These are phyloP conservation scores for Puccinia horiana DNA, from an alignment of 1,284 basidiomycete species.

Conservation along the genomic window DNA sequence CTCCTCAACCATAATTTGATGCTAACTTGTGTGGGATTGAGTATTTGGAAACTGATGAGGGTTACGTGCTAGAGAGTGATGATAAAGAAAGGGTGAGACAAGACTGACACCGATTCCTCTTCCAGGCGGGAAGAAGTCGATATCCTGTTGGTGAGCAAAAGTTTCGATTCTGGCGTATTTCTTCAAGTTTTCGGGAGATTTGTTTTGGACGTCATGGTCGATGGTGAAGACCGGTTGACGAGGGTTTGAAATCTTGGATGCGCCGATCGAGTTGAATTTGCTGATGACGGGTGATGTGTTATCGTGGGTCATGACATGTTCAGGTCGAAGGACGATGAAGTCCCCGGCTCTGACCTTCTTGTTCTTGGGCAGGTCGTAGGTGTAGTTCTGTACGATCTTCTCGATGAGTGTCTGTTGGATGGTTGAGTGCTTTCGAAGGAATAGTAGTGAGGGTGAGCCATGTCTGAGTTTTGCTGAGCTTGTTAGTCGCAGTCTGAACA, in stretches of 20 bases:
- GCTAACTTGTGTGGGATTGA: slow-evolving; percentile 57
- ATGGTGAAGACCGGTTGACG: slow-evolving; percentile 90
- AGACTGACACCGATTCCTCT: slow-evolving; percentile 78
- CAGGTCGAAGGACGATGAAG: slow-evolving; percentile 97
- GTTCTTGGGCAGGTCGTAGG: slow-evolving; percentile 76
- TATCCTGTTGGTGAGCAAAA: slow-evolving; percentile 79
- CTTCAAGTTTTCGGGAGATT: slow-evolving; percentile 83
- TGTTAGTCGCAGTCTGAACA: slow-evolving; percentile 3
- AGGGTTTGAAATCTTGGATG: slow-evolving; percentile 78
- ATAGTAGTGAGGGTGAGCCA: not conserved
- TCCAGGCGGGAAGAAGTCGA: slow-evolving; percentile 97
- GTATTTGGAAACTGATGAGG: not conserved
- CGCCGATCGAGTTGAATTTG: slow-evolving; percentile 93
- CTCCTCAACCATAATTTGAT: slow-evolving; percentile 91
- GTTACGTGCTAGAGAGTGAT: not conserved
- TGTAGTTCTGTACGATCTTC: slow-evolving; percentile 96
- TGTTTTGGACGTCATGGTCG: slow-evolving; percentile 98
- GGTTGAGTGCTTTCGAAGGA: not conserved
- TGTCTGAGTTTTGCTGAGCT: not conserved
- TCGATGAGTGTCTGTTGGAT: slow-evolving; percentile 81
- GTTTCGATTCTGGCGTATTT: slow-evolving; percentile 92
- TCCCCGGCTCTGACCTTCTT: slow-evolving; percentile 83
- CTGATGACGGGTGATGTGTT: slow-evolving; percentile 47
- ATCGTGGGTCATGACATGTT: slow-evolving; percentile 62
- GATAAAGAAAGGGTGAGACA: slow-evolving; percentile 54